A percentile compares a stretch with the other conserved stretches of the same genome.
These are phyloP conservation scores for Colletotrichum shisoi DNA, from an alignment of 2,329 filamentous ascomycete species.

Conservation along the genomic window DNA sequence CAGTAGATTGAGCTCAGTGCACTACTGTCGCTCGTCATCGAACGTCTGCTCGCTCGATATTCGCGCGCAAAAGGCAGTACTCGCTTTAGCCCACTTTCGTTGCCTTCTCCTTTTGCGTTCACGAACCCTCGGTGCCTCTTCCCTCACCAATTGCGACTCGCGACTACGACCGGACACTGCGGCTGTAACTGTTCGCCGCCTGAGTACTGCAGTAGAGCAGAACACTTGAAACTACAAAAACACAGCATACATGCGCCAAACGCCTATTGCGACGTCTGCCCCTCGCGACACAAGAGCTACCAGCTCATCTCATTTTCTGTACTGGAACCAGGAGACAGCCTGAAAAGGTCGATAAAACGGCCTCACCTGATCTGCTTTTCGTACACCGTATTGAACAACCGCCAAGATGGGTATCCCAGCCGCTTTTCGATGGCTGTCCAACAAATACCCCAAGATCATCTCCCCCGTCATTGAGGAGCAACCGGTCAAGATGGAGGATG, in stretches of 20 bases:
- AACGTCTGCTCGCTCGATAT: not conserved
- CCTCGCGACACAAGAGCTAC: conserved; percentile 5
- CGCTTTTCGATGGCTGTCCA: conserved; percentile 94
- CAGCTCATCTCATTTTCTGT: not conserved
- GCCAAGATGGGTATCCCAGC: conserved; percentile 87
- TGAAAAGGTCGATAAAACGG: not conserved
- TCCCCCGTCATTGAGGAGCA: conserved; percentile 88
- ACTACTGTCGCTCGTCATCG: not conserved
- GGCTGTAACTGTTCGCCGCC: not conserved
- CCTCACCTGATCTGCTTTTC: not conserved
- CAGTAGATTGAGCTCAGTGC: not conserved
- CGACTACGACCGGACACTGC: not conserved
- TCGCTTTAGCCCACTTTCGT: not conserved
- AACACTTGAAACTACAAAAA: not conserved
- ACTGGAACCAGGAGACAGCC: not conserved
- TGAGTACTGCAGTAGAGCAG: not conserved
- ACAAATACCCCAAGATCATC: conserved; percentile 97
- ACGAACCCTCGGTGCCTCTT: not conserved
- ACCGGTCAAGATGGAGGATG: conserved; percentile 80
- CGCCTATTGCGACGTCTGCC: not conserved
- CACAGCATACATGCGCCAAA: conserved; percentile 7
- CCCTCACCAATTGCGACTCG: not conserved
- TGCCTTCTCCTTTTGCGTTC: not conserved
- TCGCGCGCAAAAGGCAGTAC: not conserved
- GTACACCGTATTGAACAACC: not conserved